Percentiles rank a stretch among this genome's conserved stretches.
Conservation (phyloP, 176 grass and related monocot genomes). For the Alloteropsis semialata region DNA sequence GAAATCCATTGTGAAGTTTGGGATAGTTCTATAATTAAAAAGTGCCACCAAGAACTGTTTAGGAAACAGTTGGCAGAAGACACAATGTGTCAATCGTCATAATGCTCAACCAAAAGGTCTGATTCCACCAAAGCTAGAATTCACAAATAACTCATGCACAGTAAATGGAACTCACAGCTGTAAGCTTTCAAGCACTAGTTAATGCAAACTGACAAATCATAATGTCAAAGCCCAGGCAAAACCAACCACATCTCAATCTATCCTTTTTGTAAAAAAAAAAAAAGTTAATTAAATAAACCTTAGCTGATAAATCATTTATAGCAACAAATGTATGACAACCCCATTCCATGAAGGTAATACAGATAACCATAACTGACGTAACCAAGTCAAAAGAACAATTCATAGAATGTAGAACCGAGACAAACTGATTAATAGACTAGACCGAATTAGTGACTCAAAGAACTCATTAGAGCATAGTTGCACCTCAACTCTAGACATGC, state of each 20-base stretch:
- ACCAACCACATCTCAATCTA: neutral
- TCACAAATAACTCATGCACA: neutral
- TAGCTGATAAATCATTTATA: neutral
- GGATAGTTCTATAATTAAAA: neutral
- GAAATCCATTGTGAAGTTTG: neutral
- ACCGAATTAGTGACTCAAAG: neutral
- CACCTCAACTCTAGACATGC: neutral
- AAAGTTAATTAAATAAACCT: neutral
- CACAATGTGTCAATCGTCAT: neutral
- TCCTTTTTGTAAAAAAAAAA: neutral
- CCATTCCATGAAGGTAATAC: neutral
- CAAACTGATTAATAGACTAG: neutral
- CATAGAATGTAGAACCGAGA: neutral
- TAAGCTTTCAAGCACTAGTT: neutral
- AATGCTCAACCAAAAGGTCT: neutral
- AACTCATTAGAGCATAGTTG: neutral
- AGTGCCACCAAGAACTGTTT: neutral
- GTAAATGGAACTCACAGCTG: neutral
- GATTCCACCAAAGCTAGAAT: neutral
- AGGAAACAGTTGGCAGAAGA: neutral
- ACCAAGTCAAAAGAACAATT: neutral
- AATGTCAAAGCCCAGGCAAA: neutral
- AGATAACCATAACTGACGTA: neutral
- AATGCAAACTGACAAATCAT: neutral
- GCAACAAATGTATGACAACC: neutral